Evolutionary conservation across 345 rosid species (phyloP).

Genomic region (Raphanus raphanistrum): DNA sequence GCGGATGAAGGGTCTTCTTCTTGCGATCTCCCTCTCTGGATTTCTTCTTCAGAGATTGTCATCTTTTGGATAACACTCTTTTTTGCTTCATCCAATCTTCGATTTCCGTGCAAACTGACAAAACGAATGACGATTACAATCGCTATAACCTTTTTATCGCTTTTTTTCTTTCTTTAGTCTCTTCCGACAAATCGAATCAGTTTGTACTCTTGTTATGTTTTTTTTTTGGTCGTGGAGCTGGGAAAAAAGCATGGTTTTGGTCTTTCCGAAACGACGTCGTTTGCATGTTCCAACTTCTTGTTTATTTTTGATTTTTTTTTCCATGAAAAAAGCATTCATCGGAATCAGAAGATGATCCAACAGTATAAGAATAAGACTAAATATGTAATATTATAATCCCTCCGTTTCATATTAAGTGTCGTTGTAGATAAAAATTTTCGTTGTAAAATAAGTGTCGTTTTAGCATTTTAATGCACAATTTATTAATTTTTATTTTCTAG

Average conservation of each 20-base stretch:
- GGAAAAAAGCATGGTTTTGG: neutral
- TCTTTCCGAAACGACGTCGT: neutral
- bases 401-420: too few species aligned
- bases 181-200: neutral
- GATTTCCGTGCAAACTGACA: constrained; percentile 12
- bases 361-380: too few species aligned
- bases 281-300: neutral
- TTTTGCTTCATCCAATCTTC: constrained; percentile 32
- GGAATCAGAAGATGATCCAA: too few species aligned
- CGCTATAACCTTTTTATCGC: neutral
- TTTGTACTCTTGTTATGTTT: neutral
- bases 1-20: neutral
- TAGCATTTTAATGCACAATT: too few species aligned
- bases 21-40: constrained; percentile 9
- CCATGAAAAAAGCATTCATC: too few species aligned
- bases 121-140: neutral
- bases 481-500: too few species aligned
- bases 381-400: too few species aligned
- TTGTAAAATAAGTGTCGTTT: too few species aligned
- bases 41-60: constrained; percentile 36
- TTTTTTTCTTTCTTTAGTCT: too few species aligned
- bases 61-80: constrained; percentile 4
- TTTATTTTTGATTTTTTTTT: neutral
- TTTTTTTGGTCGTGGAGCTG: neutral
- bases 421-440: too few species aligned